Evolutionary conservation across 1,284 basidiomycete genomes (phyloP).

Genomic region (Cerioporus squamosus): DNA sequence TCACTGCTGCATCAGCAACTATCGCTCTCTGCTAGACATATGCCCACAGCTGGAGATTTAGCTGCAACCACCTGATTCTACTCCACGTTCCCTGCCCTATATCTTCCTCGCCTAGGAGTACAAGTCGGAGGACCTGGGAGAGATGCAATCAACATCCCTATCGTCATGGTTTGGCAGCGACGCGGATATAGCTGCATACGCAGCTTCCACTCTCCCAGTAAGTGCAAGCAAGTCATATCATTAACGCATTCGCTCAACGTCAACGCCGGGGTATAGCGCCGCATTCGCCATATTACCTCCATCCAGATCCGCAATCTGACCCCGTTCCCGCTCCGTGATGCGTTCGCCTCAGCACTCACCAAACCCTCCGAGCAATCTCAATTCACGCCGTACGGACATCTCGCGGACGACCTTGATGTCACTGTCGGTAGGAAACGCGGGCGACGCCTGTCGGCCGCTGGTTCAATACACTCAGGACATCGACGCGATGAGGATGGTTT

Average conservation of each 20-base stretch:
- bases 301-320: slow-evolving; percentile 82
- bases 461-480: slow-evolving; percentile 52
- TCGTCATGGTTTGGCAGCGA: slow-evolving; percentile 8
- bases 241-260: not conserved
- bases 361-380: slow-evolving; percentile 65
- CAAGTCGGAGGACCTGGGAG: not conserved
- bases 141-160: slow-evolving; percentile 11
- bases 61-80: not conserved
- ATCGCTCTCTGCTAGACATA: slow-evolving; percentile 2
- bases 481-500: slow-evolving; percentile 47
- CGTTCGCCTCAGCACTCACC: slow-evolving; percentile 70
- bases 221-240: not conserved
- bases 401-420: slow-evolving; percentile 74
- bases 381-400: slow-evolving; percentile 55
- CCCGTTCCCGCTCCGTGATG: slow-evolving; percentile 78
- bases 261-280: slow-evolving; percentile 49
- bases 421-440: slow-evolving; percentile 59
- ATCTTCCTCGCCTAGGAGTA: not conserved
- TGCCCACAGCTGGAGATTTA: slow-evolving; percentile 8
- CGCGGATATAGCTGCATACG: not conserved
- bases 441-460: slow-evolving; percentile 61
- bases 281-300: slow-evolving; percentile 73
- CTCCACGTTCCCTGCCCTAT: not conserved
- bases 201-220: slow-evolving; percentile 16
- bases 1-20: not conserved